These are phyloP conservation scores for Neurospora sp. DNA, from an alignment of 495 filamentous ascomycete species.

Conservation along the genomic window DNA sequence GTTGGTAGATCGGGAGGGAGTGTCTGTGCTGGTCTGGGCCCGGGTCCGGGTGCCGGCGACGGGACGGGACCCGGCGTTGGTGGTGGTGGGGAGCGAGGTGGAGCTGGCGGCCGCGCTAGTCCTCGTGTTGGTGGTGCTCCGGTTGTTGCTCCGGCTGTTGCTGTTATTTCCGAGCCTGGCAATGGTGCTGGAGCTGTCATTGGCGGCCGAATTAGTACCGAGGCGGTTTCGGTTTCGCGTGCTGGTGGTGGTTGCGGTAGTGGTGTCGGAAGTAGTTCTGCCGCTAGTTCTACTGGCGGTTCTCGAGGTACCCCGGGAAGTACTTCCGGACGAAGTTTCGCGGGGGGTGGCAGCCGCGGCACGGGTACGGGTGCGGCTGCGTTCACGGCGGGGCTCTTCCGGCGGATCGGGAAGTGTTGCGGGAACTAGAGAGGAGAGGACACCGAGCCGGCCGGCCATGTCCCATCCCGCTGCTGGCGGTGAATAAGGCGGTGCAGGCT, in stretches of 20 bases:
- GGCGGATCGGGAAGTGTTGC: background rate
- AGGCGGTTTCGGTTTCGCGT: background rate
- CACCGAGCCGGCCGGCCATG: background rate
- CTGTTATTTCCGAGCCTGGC: background rate
- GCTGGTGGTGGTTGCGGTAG: background rate
- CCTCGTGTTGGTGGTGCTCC: background rate
- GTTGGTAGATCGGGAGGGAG: background rate
- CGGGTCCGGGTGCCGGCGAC: constrained; percentile 2
- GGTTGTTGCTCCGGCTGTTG: background rate
- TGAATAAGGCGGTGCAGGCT: constrained; percentile 33
- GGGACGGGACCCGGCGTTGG: background rate
- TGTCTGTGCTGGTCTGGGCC: background rate
- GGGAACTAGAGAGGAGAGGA: background rate
- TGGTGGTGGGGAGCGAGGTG: background rate
- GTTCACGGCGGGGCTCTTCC: background rate
- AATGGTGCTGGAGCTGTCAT: background rate
- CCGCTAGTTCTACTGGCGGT: background rate
- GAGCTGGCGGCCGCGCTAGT: constrained; percentile 1
- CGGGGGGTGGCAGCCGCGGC: background rate
- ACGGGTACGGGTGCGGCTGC: background rate
- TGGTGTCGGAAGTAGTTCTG: background rate
- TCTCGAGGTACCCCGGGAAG: background rate
- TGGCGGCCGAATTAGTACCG: constrained; percentile 10
- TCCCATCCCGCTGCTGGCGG: constrained; percentile 12
- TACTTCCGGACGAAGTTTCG: background rate